Base-by-base conservation (phyloP, 371 early-diverging fungal genomes). In the Circinella minor region DNA sequence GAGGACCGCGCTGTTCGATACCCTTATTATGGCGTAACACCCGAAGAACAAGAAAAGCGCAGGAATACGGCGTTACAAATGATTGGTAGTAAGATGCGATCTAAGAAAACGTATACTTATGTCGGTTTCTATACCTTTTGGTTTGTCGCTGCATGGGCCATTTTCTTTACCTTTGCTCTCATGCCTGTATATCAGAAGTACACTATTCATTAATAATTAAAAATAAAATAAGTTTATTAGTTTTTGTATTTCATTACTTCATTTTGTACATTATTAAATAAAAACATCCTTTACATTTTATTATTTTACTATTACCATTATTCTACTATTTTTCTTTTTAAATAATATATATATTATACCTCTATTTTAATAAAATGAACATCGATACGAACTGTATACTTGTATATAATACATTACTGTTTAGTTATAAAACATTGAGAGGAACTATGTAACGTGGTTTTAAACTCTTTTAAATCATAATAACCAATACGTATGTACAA, bases 101-200 rank as follows among this genome's bases (percentile, higher is more conserved):
- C 67, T 10, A 68, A 55, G 14, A 76, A 75, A 38, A 68, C 78
- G 9, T 79, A 73, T 61, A 36, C 47, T 1, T 83, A 79, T 60
- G 65, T 76, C 13, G 49, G 54, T 17, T 36, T 81, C 36, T 83
- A 72, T 66, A 13, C 46, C 18, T 79, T 81, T 66, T 83, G 80
- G 80, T 63, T 83, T 18, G 11, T 78, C n/a, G 55, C 77, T 43
- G 66, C 83, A 6, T 83, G 83, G 83, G 73, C 66, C 55, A 39
- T 79, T n/a, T 83, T 79, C 61, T 75, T 83, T 66, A 60, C 74
- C 0, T 83, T 83, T 79, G 83, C 83, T 11, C 71, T 83, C 36
- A 81, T 83, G 83, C 83, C 83, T 11, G 61, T 83, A 38, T 83
- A 81, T 65, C 72, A 78, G 63, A 69, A 73, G 27, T 78, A 81